Percentiles rank a stretch among this genome's conserved stretches.
phyloP scores from a whole-genome alignment of 805 yeast species.

The Cyberlindnera mississippiensis region DNA sequence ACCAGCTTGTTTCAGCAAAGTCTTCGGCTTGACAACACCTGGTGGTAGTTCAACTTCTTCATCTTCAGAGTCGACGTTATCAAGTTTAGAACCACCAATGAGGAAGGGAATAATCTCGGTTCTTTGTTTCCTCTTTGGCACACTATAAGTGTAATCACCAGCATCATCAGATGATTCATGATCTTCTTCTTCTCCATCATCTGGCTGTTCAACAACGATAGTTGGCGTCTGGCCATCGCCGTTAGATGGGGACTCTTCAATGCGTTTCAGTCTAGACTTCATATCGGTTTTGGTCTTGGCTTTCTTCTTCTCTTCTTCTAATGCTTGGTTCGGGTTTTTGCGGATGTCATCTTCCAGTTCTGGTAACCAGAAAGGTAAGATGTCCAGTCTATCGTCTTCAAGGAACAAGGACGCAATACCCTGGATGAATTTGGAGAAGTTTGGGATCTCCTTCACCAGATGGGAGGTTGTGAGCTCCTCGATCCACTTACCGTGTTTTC shows the following conservation, averaged over 20 bases:
- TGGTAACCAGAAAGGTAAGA: constrained; percentile 91
- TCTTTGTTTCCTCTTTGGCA: constrained; percentile 21
- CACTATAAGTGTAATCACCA: constrained; percentile 29
- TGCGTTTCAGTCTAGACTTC: constrained; percentile 35
- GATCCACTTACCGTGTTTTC: constrained; percentile 69
- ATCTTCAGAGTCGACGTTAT: constrained; percentile 77
- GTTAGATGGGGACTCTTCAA: constrained; percentile 15
- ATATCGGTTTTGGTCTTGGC: constrained; percentile 38
- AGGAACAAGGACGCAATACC: constrained; percentile 85
- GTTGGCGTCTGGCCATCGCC: constrained; percentile 6
- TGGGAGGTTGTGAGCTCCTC: constrained; percentile 80
- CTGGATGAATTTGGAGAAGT: constrained; percentile 88
- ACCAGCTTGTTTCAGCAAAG: constrained; percentile 80
- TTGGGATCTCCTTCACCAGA: constrained; percentile 89
- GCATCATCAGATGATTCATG: constrained; percentile 47
- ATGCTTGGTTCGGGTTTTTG: constrained; percentile 74
- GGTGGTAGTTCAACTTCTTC: constrained; percentile 83
- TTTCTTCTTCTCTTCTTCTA: constrained; percentile 58
- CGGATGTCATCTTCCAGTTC: constrained; percentile 79
- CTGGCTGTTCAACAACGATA: background rate
- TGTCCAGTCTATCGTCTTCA: constrained; percentile 87
- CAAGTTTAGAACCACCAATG: constrained; percentile 40
- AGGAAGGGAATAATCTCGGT: constrained; percentile 33
- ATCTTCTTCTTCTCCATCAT: constrained; percentile 50
- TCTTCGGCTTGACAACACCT: constrained; percentile 81